These are phyloP conservation scores for Colletotrichum spaethianum DNA, from an alignment of 2,329 filamentous ascomycete genomes.

Conservation along the genomic window DNA sequence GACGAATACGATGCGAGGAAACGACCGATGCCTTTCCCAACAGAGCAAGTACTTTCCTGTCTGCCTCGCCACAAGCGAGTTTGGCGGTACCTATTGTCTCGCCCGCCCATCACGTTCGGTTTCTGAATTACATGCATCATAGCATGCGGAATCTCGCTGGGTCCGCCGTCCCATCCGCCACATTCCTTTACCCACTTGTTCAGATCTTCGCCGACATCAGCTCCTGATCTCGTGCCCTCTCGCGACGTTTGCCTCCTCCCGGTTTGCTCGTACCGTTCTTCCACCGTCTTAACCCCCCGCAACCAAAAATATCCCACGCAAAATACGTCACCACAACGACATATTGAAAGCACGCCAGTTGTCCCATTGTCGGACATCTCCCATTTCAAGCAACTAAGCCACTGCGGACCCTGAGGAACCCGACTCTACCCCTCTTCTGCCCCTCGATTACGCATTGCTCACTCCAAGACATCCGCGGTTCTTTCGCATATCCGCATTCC, in stretches of 20 bases:
- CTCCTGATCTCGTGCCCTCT: conserved; percentile 27
- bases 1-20: conserved; percentile 38
- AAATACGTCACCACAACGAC: conserved; percentile 37
- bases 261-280: conserved; percentile 16
- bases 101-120: neutral
- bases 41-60: conserved; percentile 25
- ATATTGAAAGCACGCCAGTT: neutral
- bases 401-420: conserved; percentile 17
- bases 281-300: conserved; percentile 1
- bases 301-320: conserved; percentile 16
- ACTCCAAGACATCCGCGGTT: conserved; percentile 16
- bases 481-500: conserved; percentile 28
- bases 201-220: conserved; percentile 10
- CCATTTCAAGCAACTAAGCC: neutral
- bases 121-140: conserved; percentile 33
- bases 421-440: conserved; percentile 24
- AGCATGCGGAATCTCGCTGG: conserved; percentile 27
- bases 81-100: conserved; percentile 18
- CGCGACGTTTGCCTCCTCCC: conserved; percentile 14
- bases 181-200: conserved; percentile 4
- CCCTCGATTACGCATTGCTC: conserved; percentile 13
- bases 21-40: conserved; percentile 31
- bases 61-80: neutral
- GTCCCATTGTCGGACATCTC: neutral
- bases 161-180: conserved; percentile 1